Evolutionary conservation across 1,284 basidiomycete species (phyloP), one percentile per base, ranked within the genome.

Genomic region (Sporisorium reilianum): DNA sequence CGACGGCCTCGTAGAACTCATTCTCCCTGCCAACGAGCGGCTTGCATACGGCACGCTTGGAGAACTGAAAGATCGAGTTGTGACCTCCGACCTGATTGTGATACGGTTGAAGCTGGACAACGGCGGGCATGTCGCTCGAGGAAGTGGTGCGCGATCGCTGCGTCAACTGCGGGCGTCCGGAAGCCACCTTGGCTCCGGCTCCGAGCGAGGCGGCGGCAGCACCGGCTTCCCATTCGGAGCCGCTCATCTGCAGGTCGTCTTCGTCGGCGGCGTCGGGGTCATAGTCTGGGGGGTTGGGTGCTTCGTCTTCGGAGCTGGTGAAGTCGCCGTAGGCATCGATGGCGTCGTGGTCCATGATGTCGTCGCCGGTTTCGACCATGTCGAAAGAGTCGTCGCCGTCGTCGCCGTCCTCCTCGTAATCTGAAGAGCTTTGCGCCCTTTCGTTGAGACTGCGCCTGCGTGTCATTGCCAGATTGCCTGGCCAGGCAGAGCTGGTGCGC

Each of bases 81-180:
- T 99, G 96, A 1, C 96, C 96, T 44, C 96, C 96, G 25, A 99
- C 96, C 86, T 98, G 95, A 82, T 99, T 97, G 59, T 93, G 91
- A 86, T 97, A 99, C 2, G 97, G 97, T 62, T 93, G 91, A 6
- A 99, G 87, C 38, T 96, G 96, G 48, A 99, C 95, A 58, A 84
- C 82, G 3, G 79, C 73, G 9, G 82, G 81, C 16, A 71, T 64
- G 3, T 65, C 52, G 20, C 41, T 41, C 20, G 49, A 45, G 22
- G 57, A 60, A 23, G 11, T 30, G 3, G 53, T 45, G 14, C 60
- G 56, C 7, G 67, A 61, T 10, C 56, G 61, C 0, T 18, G 32
- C 12, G 58, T 44, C 49, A 42, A 8, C 3, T 52, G 51, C 25
- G 56, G 25, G 23, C 38, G 63, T 41, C 51, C 45, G 23, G 54